These are phyloP conservation scores for Colletotrichum agaves DNA, from an alignment of 2,329 filamentous ascomycete species.

Conservation along the genomic window DNA sequence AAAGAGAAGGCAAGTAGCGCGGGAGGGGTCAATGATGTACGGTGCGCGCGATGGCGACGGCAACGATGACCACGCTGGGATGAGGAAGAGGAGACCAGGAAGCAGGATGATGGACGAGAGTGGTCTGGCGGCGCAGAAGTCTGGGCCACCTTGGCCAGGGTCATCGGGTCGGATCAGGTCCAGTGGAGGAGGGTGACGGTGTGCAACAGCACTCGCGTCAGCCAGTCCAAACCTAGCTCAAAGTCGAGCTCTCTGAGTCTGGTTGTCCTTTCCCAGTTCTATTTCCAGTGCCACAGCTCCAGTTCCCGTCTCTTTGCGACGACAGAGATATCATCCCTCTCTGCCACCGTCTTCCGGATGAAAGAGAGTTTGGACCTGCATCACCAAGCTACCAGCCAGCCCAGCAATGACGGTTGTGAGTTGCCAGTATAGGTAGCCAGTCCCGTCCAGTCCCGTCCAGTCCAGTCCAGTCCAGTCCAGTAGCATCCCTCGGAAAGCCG, in stretches of 20 bases:
- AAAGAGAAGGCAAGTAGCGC: constrained; percentile 16
- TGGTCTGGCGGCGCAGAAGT: constrained; percentile 19
- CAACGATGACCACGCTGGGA: too few species aligned
- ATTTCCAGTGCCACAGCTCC: background rate
- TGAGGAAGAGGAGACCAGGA: constrained; percentile 1
- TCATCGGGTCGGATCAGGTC: constrained; percentile 13
- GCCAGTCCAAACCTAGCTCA: background rate
- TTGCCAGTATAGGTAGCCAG: background rate
- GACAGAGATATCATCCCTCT: background rate
- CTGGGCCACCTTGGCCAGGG: constrained; percentile 31
- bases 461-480: constrained; percentile 7
- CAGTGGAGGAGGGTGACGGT: constrained; percentile 23
- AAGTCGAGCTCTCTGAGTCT: too few species aligned
- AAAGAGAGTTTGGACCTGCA: too few species aligned
- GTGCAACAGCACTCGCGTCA: background rate
- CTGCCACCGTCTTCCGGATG: too few species aligned
- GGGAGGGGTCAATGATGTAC: constrained; percentile 23
- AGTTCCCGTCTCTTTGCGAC: background rate
- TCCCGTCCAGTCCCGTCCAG: constrained; percentile 6
- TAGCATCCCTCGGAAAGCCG: background rate
- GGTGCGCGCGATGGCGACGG: background rate
- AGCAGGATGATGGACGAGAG: constrained; percentile 1
- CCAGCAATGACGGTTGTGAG: background rate
- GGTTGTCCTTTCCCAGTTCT: background rate
- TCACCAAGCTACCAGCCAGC: background rate